Percentiles rank a stretch among this genome's conserved stretches.
phyloP scores from a whole-genome alignment of 176 grass and related monocot species.

The Oryza australiensis region DNA sequence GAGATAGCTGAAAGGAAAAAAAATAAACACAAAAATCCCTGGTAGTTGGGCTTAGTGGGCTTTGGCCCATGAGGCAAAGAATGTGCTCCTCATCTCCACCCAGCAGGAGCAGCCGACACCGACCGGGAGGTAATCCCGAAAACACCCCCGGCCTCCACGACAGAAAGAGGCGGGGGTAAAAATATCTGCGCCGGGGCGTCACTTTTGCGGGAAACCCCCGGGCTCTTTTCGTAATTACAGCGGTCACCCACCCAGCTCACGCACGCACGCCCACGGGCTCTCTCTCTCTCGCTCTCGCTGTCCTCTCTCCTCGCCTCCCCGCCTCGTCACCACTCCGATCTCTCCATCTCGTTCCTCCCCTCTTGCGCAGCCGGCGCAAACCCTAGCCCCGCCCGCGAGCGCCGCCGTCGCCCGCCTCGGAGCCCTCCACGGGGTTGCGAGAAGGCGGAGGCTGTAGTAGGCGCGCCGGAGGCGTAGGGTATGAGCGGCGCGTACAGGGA shows the following conservation, averaged over 20 bases:
- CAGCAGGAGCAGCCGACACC: constrained; percentile 8
- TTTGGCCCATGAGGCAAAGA: not conserved
- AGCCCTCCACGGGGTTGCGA: not conserved
- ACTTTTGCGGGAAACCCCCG: constrained; percentile 38
- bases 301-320: not conserved
- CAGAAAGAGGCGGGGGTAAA: not conserved
- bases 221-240: constrained; percentile 29
- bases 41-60: not conserved
- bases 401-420: not conserved
- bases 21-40: no score
- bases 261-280: constrained; percentile 33
- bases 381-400: constrained; percentile 41
- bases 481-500: constrained; percentile 58
- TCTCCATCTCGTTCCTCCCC: constrained; percentile 27
- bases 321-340: constrained; percentile 42
- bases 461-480: not conserved
- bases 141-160: not conserved
- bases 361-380: constrained; percentile 46
- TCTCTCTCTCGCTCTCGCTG: not conserved
- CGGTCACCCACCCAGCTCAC: constrained; percentile 3
- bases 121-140: not conserved
- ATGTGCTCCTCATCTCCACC: not conserved
- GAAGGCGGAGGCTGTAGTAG: not conserved
- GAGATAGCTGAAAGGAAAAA: no score
- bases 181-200: constrained; percentile 44